Evolutionary conservation across 768 basidiomycete species (phyloP).

Genomic region (Boletus subcaerulescens): DNA sequence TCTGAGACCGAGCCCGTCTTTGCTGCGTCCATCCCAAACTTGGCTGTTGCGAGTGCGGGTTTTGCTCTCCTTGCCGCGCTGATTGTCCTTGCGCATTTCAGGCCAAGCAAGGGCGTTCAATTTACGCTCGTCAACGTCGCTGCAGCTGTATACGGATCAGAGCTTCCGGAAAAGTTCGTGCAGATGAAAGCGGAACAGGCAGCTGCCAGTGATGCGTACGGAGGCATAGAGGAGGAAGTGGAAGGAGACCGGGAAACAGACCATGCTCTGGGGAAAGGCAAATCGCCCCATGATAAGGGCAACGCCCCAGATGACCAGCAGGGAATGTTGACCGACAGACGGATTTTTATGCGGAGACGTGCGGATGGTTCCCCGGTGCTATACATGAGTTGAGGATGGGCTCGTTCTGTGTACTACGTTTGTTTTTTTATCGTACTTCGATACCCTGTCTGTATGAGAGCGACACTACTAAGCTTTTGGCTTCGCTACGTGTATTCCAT

Average conservation of each 20-base stretch:
- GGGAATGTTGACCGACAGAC: constrained; percentile 5
- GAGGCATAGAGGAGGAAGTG: background rate
- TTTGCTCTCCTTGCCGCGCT: constrained; percentile 21
- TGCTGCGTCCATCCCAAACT: constrained; percentile 25
- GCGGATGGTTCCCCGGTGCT: constrained; percentile 18
- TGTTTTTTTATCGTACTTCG: no score
- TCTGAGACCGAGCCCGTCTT: constrained; percentile 22
- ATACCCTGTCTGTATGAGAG: no score
- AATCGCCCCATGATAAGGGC: background rate
- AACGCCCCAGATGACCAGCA: background rate
- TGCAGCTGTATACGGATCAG: constrained; percentile 22
- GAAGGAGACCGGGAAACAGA: background rate
- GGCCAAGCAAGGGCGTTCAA: constrained; percentile 14
- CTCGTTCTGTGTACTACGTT: no score
- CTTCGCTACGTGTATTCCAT: no score
- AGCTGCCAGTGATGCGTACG: background rate
- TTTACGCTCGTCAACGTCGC: constrained; percentile 27
- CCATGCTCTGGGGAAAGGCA: background rate
- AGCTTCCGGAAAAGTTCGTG: constrained; percentile 21
- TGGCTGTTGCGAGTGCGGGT: constrained; percentile 21
- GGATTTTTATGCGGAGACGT: constrained; percentile 15
- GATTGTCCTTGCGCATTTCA: constrained; percentile 22
- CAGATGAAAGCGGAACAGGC: background rate
- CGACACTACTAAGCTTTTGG: no score
- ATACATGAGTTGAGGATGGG: constrained; percentile 11